Conservation (phyloP, 148 eudicot species). For the Chenopodium berlandieri region DNA sequence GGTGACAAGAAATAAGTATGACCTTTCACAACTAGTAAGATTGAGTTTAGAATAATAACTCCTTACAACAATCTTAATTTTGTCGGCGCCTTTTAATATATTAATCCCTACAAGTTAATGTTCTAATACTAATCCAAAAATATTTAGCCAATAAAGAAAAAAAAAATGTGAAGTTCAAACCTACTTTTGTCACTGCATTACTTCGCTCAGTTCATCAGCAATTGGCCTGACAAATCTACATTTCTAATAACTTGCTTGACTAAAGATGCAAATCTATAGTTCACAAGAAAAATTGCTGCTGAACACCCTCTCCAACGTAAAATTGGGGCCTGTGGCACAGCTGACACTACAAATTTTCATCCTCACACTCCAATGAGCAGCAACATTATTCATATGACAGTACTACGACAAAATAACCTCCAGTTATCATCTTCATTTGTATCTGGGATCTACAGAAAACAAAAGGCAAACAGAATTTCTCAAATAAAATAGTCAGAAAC, state of each 20-base stretch:
- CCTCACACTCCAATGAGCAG: background rate
- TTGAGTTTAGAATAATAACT: too few species aligned
- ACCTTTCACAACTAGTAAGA: too few species aligned
- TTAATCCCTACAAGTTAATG: background rate
- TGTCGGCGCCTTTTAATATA: too few species aligned
- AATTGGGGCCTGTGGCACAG: background rate
- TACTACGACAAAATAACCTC: background rate
- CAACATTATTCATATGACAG: background rate
- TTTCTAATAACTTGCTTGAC: too few species aligned
- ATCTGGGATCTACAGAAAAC: conserved; percentile 19
- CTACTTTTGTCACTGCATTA: background rate
- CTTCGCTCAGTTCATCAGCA: background rate
- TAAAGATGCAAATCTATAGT: background rate
- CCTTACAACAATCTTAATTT: too few species aligned
- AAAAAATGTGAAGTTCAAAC: background rate
- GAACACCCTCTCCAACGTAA: background rate
- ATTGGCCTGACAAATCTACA: too few species aligned
- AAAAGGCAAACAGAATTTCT: conserved; percentile 6
- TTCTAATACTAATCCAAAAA: too few species aligned
- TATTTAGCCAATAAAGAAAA: too few species aligned
- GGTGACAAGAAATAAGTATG: background rate
- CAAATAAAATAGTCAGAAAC: conserved; percentile 10
- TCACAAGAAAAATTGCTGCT: background rate
- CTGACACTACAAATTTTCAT: background rate
- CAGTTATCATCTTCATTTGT: background rate